Conservation (phyloP, 805 yeast species). For the Torulaspora franciscae region DNA sequence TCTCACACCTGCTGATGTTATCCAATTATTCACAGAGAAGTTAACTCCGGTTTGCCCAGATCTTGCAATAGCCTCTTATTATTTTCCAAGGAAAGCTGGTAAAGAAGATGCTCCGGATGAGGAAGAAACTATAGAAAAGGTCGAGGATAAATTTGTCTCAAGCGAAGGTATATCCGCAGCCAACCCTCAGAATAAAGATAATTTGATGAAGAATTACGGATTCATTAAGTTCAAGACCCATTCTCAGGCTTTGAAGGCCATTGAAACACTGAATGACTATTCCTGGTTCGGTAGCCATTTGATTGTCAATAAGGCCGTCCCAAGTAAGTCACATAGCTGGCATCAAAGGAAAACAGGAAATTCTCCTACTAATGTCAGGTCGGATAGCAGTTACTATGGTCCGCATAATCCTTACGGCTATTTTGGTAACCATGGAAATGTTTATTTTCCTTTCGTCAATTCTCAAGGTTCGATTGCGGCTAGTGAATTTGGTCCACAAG, state of each 20-base stretch:
- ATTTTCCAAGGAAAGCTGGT: slow-evolving; percentile 29
- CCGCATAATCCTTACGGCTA: slow-evolving; percentile 4
- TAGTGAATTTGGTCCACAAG: neutral
- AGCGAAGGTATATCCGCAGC: slow-evolving; percentile 8
- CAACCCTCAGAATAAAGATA: slow-evolving; percentile 13
- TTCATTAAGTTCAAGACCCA: slow-evolving; percentile 49
- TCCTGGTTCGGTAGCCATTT: slow-evolving; percentile 34
- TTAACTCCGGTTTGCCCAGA: slow-evolving; percentile 34
- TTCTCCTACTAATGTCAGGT: neutral
- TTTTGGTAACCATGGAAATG: slow-evolving; percentile 4
- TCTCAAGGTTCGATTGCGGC: slow-evolving; percentile 1
- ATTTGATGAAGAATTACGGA: slow-evolving; percentile 43
- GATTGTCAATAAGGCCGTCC: slow-evolving; percentile 39
- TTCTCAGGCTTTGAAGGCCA: slow-evolving; percentile 45
- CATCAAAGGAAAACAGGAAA: slow-evolving; percentile 3
- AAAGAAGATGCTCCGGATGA: slow-evolving; percentile 13
- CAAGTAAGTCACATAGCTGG: slow-evolving; percentile 25
- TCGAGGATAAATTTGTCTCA: neutral
- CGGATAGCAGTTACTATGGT: neutral
- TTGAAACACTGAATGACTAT: slow-evolving; percentile 45
- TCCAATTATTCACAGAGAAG: slow-evolving; percentile 42
- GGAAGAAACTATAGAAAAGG: neutral
- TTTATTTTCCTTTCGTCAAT: slow-evolving; percentile 5
- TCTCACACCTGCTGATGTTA: slow-evolving; percentile 21
- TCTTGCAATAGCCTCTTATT: slow-evolving; percentile 25